Conservation (phyloP, 2,329 filamentous ascomycete genomes). For the Zasmidium cellare region DNA sequence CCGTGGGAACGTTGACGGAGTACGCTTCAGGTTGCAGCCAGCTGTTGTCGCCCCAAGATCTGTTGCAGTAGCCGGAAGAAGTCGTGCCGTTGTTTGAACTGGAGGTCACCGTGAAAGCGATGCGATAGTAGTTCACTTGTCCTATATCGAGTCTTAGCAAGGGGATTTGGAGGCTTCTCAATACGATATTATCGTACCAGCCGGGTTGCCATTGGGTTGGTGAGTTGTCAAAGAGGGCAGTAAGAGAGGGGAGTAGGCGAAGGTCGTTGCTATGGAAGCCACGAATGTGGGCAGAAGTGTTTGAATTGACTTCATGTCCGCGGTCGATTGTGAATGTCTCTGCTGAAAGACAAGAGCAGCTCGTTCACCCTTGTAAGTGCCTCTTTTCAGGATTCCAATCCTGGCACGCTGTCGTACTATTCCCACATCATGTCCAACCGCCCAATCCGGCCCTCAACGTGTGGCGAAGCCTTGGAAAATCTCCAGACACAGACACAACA, state of each 20-base stretch:
- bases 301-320: background rate
- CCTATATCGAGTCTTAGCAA: too few species aligned
- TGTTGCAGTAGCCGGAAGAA: slow-evolving; percentile 20
- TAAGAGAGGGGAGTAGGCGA: slow-evolving; percentile 4
- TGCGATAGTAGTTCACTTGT: slow-evolving; percentile 29
- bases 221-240: slow-evolving; percentile 22
- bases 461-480: background rate
- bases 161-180: too few species aligned
- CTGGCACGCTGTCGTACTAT: background rate
- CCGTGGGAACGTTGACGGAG: slow-evolving; percentile 22
- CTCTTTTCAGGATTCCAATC: background rate
- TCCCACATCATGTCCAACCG: background rate
- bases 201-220: slow-evolving; percentile 28
- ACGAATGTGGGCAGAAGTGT: background rate
- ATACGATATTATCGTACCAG: too few species aligned
- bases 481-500: background rate
- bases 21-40: slow-evolving; percentile 13
- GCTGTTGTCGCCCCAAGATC: slow-evolving; percentile 28
- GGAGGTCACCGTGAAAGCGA: slow-evolving; percentile 26
- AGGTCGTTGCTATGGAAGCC: background rate
- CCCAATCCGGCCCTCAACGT: background rate
- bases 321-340: background rate
- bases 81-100: slow-evolving; percentile 12
- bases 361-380: background rate
- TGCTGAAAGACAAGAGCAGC: background rate